Base-by-base conservation (phyloP, 2,329 filamentous ascomycete genomes). In the Dissoconium aciculare region DNA sequence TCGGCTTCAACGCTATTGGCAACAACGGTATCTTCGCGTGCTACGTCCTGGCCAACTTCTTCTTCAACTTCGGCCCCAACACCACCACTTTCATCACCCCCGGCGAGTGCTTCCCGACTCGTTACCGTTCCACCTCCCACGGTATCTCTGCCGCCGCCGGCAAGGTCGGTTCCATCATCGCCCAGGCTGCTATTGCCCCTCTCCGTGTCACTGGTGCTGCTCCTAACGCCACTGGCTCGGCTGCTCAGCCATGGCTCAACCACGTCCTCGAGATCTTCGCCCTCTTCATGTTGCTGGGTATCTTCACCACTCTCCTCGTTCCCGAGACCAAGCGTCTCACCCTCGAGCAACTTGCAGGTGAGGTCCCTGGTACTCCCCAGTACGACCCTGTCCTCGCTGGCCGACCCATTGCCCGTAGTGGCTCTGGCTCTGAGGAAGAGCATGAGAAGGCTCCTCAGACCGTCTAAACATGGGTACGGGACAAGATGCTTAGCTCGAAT, bases 261-360 rank as follows among this genome's bases (percentile, higher is more conserved):
- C 72, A 77, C 34, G 67, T 85, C 21, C 74, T 87, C 60, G 66
- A 82, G 51, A 77, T 84, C 21, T 84, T 81, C 53, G 77, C 78
- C 0, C 62, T 82, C 6, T 84, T 87, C 61, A 85, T 84, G 80
- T 62, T 85, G 4, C 66, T 68, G 30, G 81, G 81, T 19, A 67
- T 70, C 27, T 55, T 81, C 27, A 71, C 71, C 3, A 74, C 74
- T 1, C 58, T 84, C 3, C 57, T 87, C n/a, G 73, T 85, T 13
- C 78, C 78, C 0, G 80, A 84, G 57, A 84, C 37, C 36, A 83
- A 78, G 58, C 17, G 76, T 1, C 64, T 72, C 51, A 82, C 78
- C 0, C 60, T 89, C 25, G 81, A 83, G 51, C 70, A 78, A 43
- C 60, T 82, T 10, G 67, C 74, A 1, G 75, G 74, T 6, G 77